Percentiles rank a stretch among this genome's conserved stretches.
phyloP scores from a whole-genome alignment of 2,329 filamentous ascomycete genomes.

The Fusarium cyanostomum region DNA sequence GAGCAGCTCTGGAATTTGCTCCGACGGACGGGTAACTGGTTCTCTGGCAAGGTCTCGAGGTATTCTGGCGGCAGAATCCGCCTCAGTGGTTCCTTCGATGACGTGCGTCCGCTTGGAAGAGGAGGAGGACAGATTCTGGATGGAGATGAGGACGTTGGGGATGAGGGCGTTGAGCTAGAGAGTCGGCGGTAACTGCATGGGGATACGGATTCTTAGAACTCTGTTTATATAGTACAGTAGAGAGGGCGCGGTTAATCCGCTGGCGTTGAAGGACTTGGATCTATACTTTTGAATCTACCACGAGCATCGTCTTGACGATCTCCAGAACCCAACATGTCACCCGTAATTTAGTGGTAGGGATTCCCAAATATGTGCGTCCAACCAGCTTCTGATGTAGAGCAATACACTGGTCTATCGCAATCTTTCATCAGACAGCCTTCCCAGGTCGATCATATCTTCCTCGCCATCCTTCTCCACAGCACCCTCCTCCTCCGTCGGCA shows the following conservation, averaged over 20 bases:
- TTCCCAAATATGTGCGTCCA: neutral
- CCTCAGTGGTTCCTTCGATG: slow-evolving; percentile 54
- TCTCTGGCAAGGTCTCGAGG: slow-evolving; percentile 63
- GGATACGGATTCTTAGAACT: slow-evolving; percentile 4
- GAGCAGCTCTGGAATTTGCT: slow-evolving; percentile 72
- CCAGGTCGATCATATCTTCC: slow-evolving; percentile 50
- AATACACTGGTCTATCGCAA: slow-evolving; percentile 12
- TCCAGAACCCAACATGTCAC: neutral
- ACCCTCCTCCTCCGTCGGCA: slow-evolving; percentile 40
- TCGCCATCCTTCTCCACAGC: slow-evolving; percentile 43
- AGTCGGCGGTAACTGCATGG: slow-evolving; percentile 42
- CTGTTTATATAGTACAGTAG: slow-evolving; percentile 22
- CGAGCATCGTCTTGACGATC: neutral
- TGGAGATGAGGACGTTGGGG: slow-evolving; percentile 53
- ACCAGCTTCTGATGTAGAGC: neutral
- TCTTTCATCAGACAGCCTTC: slow-evolving; percentile 38
- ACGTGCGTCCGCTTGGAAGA: slow-evolving; percentile 55
- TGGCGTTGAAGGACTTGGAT: slow-evolving; percentile 36
- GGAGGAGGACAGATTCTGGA: slow-evolving; percentile 55
- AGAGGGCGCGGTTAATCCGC: slow-evolving; percentile 27
- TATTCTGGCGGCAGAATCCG: slow-evolving; percentile 67
- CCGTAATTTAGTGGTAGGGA: neutral
- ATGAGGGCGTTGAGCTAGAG: slow-evolving; percentile 57
- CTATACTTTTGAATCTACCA: slow-evolving; percentile 17
- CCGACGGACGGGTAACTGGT: slow-evolving; percentile 63